phyloP scores from a whole-genome alignment of 208 protist species.

The Crithidia expoeki region DNA sequence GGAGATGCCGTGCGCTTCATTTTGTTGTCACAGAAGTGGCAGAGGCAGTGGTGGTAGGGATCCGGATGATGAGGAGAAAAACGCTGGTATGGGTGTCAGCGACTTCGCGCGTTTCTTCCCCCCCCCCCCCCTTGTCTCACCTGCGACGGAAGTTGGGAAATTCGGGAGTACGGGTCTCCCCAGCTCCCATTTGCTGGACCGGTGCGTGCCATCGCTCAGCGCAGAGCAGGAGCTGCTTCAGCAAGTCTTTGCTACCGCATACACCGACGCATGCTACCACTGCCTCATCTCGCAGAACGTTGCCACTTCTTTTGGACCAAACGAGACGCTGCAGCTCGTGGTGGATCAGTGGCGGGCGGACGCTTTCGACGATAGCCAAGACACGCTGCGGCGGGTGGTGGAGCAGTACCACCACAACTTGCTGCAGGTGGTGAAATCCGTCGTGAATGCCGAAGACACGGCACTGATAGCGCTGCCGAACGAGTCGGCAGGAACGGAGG shows the following conservation, averaged over 20 bases:
- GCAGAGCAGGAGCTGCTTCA: slow-evolving; percentile 40
- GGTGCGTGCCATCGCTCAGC: slow-evolving; percentile 35
- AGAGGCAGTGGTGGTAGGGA: neutral
- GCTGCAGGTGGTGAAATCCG: slow-evolving; percentile 31
- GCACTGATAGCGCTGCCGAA: slow-evolving; percentile 9
- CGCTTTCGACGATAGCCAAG: slow-evolving; percentile 38
- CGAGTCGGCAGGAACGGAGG: slow-evolving; percentile 17
- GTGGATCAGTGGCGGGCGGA: slow-evolving; percentile 36
- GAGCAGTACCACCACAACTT: slow-evolving; percentile 46
- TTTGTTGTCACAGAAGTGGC: neutral
- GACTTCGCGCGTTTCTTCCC: neutral
- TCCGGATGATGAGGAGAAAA: too few species aligned
- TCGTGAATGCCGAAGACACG: slow-evolving; percentile 47
- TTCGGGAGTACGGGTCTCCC: slow-evolving; percentile 6
- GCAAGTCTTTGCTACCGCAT: slow-evolving; percentile 40
- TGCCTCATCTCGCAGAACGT: slow-evolving; percentile 38
- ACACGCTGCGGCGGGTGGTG: slow-evolving; percentile 38
- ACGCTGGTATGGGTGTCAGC: neutral
- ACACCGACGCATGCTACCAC: slow-evolving; percentile 47
- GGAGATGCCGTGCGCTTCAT: neutral
- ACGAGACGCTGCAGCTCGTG: slow-evolving; percentile 47
- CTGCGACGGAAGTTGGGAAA: slow-evolving; percentile 3
- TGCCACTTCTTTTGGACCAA: slow-evolving; percentile 33
- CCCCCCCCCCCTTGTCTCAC: slow-evolving; percentile 1
- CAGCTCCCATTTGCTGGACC: slow-evolving; percentile 32